Evolutionary conservation across 2,329 filamentous ascomycete species (phyloP).

Genomic region (Emergomyces africanus): DNA sequence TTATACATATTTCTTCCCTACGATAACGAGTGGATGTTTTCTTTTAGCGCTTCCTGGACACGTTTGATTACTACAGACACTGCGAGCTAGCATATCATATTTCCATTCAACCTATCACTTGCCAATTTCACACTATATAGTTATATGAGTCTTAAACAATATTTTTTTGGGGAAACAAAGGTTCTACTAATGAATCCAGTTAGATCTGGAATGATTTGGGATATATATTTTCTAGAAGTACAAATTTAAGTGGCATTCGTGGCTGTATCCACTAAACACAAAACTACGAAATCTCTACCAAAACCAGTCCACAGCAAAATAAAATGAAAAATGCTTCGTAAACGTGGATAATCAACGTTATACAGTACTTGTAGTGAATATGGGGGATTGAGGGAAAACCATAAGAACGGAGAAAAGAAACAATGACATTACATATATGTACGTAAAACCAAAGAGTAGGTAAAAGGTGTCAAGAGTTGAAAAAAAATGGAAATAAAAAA

Average conservation of each 20-base stretch:
- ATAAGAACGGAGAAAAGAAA: neutral
- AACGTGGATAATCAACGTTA: no score
- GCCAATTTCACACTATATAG: neutral
- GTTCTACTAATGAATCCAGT: no score
- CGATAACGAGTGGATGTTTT: neutral
- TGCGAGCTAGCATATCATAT: neutral
- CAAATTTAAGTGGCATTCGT: no score
- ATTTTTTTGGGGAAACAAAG: neutral
- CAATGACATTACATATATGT: no score
- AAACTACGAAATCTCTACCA: no score
- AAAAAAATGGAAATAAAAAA: neutral
- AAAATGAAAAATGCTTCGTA: no score
- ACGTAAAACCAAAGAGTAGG: no score
- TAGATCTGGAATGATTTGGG: no score
- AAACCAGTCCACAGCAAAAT: no score
- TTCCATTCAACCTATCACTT: neutral
- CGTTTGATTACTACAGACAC: neutral
- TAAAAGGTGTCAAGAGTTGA: neutral
- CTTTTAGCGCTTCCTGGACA: neutral
- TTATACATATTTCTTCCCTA: neutral
- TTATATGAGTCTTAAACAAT: neutral
- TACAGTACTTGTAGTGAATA: no score
- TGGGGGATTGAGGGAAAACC: neutral
- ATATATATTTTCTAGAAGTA: no score
- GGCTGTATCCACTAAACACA: no score